Conservation (phyloP, 163 green algal species). For the Picocystis sp. region DNA sequence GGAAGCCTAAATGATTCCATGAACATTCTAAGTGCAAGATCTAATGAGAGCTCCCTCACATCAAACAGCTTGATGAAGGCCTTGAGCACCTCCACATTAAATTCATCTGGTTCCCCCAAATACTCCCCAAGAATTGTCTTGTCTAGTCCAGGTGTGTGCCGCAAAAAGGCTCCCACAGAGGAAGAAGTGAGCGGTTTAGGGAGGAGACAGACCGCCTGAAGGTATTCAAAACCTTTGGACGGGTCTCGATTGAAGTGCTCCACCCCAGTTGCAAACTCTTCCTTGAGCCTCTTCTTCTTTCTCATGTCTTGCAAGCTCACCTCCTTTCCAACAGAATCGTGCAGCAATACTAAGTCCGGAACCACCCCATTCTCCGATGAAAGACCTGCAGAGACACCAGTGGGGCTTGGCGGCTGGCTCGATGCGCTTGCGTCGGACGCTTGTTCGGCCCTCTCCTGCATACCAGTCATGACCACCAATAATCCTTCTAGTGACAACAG, state of each 20-base stretch:
- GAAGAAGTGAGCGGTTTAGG: constrained; percentile 18
- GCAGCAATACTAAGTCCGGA: too few species aligned
- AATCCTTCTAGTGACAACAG: constrained; percentile 73
- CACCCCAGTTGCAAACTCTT: constrained; percentile 48
- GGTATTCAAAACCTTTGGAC: constrained; percentile 74
- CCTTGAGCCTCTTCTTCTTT: constrained; percentile 60
- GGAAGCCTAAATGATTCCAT: constrained; percentile 29
- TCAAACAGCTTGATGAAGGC: constrained; percentile 25
- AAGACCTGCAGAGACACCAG: too few species aligned
- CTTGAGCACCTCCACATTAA: constrained; percentile 23
- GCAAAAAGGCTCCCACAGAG: constrained; percentile 20
- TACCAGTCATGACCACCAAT: constrained; percentile 48
- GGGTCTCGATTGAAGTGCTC: constrained; percentile 92
- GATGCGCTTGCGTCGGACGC: too few species aligned
- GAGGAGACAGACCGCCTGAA: constrained; percentile 30
- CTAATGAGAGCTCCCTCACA: constrained; percentile 25
- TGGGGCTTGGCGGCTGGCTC: too few species aligned
- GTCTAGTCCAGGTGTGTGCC: constrained; percentile 24
- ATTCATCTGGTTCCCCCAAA: constrained; percentile 23
- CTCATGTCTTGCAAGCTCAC: constrained; percentile 12
- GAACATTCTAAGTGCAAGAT: constrained; percentile 25
- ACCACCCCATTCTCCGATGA: too few species aligned
- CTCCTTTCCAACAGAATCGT: background rate
- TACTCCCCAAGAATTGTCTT: constrained; percentile 20
- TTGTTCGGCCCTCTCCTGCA: too few species aligned